These are phyloP conservation scores for Candida palmyrensis DNA, from an alignment of 805 yeast species.

Conservation along the genomic window DNA sequence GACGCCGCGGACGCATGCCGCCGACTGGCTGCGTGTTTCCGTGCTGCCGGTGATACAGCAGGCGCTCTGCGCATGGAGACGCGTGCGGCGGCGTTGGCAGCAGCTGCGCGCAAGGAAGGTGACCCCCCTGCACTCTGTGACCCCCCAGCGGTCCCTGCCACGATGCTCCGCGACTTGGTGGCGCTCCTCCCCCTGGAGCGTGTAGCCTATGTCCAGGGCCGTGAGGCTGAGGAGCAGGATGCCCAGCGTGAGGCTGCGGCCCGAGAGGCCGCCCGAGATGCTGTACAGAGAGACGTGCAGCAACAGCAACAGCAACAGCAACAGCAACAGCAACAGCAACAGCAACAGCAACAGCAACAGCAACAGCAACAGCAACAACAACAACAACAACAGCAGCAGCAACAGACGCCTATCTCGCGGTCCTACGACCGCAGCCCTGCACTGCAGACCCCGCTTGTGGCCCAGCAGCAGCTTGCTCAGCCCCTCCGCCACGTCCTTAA, in stretches of 20 bases:
- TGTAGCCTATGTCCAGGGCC: conserved; percentile 31
- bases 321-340: conserved; percentile 7
- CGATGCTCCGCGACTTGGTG: conserved; percentile 37
- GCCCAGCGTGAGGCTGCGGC: conserved; percentile 8
- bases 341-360: conserved; percentile 7
- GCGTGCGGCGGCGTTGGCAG: conserved; percentile 38
- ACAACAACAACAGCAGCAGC: conserved; percentile 5
- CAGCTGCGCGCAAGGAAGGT: conserved; percentile 38
- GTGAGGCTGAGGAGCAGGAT: conserved; percentile 11
- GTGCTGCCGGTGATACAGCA: conserved; percentile 40
- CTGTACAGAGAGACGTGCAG: conserved; percentile 14
- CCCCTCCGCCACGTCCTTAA: conserved; percentile 1
- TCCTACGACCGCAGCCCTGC: too few species aligned
- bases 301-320: conserved; percentile 10
- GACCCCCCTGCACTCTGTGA: conserved; percentile 38
- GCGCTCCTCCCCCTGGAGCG: conserved; percentile 38
- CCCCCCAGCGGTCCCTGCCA: conserved; percentile 45
- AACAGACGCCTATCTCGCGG: too few species aligned
- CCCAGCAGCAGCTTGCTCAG: conserved; percentile 9
- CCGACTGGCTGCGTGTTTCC: conserved; percentile 47
- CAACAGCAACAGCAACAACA: conserved; percentile 12
- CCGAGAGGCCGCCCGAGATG: conserved; percentile 8
- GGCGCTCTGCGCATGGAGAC: conserved; percentile 38
- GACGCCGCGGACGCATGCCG: conserved; percentile 59
- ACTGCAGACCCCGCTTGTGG: too few species aligned